Evolutionary conservation across 2,329 filamentous ascomycete genomes (phyloP).

Genomic region (Hyphodiscus sp.): DNA sequence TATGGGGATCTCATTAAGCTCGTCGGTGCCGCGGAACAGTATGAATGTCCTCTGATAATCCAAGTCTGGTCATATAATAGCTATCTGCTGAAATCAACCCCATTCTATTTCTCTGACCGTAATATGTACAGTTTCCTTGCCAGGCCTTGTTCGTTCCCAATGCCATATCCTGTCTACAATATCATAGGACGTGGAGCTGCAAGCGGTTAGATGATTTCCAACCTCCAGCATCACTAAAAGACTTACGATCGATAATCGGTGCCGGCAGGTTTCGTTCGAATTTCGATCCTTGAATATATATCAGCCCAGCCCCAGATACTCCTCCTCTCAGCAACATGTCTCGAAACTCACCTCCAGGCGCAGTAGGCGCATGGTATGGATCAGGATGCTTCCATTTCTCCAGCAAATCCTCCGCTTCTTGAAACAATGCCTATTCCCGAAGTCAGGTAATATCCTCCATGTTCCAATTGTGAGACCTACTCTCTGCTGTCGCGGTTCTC

Average conservation of each 20-base stretch:
- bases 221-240: neutral
- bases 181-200: conserved; percentile 26
- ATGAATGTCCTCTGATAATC: too few relatives aligned
- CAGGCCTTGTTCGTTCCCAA: neutral
- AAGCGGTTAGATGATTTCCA: conserved; percentile 5
- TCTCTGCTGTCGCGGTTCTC: conserved; percentile 78
- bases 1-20: too few relatives aligned
- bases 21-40: too few relatives aligned
- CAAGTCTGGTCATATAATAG: too few relatives aligned
- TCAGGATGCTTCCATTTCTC: conserved; percentile 98
- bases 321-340: neutral
- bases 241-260: conserved; percentile 75
- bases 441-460: conserved; percentile 7
- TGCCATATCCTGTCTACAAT: conserved; percentile 11
- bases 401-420: conserved; percentile 81
- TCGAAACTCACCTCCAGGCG: conserved; percentile 70
- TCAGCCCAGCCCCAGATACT: conserved; percentile 8
- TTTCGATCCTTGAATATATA: conserved; percentile 65
- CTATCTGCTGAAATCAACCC: too few relatives aligned
- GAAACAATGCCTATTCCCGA: conserved; percentile 63
- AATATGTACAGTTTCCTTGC: neutral
- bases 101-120: neutral
- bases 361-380: conserved; percentile 81
- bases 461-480: conserved; percentile 30
- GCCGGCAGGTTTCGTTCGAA: conserved; percentile 88